Percentiles rank a stretch among this genome's conserved stretches.
These are phyloP conservation scores for Fusarium robinianum DNA, from an alignment of 2,329 filamentous ascomycete species.

Conservation along the genomic window DNA sequence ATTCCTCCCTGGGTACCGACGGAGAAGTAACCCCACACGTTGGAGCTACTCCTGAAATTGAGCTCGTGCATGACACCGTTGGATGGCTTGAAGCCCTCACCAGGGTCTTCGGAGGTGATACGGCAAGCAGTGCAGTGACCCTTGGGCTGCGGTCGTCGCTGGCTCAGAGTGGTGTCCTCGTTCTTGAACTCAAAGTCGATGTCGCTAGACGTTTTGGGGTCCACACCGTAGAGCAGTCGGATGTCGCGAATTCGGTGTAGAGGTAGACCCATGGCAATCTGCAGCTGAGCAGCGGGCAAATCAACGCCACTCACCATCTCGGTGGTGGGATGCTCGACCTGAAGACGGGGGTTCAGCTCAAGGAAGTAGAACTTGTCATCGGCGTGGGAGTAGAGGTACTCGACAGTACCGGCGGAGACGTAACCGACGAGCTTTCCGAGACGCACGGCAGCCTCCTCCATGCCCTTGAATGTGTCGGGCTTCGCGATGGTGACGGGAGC, in stretches of 20 bases:
- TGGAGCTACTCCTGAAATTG: constrained; percentile 98
- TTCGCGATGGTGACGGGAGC: constrained; percentile 97
- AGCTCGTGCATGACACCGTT: constrained; percentile 99
- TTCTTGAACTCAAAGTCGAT: constrained; percentile 98
- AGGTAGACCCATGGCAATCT: constrained; percentile 98
- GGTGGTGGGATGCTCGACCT: constrained; percentile 98
- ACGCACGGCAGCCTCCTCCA: constrained; percentile 96
- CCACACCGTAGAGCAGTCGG: constrained; percentile 91
- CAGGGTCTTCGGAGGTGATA: constrained; percentile 98
- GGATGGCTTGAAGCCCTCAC: constrained; percentile 99
- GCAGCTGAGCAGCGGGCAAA: constrained; percentile 93
- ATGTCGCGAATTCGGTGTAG: constrained; percentile 96
- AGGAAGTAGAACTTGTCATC: constrained; percentile 99
- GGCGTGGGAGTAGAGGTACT: constrained; percentile 97
- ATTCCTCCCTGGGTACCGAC: constrained; percentile 96
- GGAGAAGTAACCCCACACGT: constrained; percentile 99
- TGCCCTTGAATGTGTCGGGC: constrained; percentile 83
- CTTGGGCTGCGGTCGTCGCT: constrained; percentile 89
- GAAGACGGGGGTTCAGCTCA: constrained; percentile 96
- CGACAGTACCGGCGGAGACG: constrained; percentile 97
- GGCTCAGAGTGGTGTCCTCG: constrained; percentile 78
- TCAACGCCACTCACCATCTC: constrained; percentile 99
- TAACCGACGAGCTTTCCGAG: constrained; percentile 94
- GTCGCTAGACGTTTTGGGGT: constrained; percentile 81
- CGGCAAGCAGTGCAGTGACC: constrained; percentile 97